Base-by-base conservation (phyloP, 163 green algal genomes). In the Coccomyxa subellipsoidea region DNA sequence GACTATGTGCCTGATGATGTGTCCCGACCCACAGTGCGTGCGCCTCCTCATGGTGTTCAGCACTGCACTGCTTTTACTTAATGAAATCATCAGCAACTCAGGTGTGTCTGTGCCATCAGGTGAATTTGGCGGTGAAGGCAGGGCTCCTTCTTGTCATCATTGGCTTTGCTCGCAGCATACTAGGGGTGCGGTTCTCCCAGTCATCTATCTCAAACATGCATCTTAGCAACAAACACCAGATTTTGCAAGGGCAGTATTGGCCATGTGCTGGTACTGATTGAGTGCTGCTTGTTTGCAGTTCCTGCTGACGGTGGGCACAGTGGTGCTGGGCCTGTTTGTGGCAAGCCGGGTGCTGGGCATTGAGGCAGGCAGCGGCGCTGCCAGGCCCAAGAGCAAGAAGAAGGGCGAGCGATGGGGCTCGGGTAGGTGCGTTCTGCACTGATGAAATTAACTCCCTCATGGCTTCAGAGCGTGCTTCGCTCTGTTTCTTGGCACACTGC, bases 251-350 rank as follows among this genome's bases (percentile, higher is more conserved):
- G n/a, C n/a, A n/a, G n/a, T n/a, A n/a, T n/a, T n/a, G n/a, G n/a
- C n/a, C n/a, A n/a, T n/a, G n/a, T 59, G 47, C 21, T 59, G 0
- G 23, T 18, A 5, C 21, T 59, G 3, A 27, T 59, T 59, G 47
- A 59, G 15, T 12, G 47, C 47, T 59, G 47, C 47, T 81, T 70
- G 23, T 40, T 25, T 76, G 80, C 71, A 84, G 80, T 32, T 84
- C 25, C 69, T 66, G n/a, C 32, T 84, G 7, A 80, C 80, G 25
- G 39, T 84, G 32, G 80, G 80, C 23, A 84, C 70, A 38, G 47
- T 84, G 4, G 31, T 84, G 31, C 77, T 84, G 59, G 80, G 80
- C 8, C 38, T 84, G 21, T 84, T 79, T 80, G 71, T 84, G n/a
- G 80, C 70, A 7, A 80, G 31, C 36, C 36, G 37, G 18, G 37